These are phyloP conservation scores for Naganishia sp. DNA, from an alignment of 1,284 basidiomycete species.

Conservation along the genomic window DNA sequence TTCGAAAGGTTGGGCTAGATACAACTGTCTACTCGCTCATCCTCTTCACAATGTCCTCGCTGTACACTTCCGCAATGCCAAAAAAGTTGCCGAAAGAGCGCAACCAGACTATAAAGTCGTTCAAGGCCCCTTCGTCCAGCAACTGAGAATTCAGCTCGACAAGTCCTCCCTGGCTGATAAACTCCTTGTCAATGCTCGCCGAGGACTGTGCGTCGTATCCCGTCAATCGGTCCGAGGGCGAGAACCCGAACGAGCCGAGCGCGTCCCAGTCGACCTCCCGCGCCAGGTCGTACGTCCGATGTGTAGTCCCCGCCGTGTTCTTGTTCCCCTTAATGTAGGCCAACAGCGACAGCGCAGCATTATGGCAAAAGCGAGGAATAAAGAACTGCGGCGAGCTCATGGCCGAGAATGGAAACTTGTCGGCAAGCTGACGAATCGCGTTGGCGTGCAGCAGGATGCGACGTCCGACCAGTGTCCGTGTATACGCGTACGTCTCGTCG, in stretches of 20 bases:
- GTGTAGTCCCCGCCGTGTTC: neutral
- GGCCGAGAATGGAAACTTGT: conserved; percentile 27
- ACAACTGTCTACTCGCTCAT: conserved; percentile 9
- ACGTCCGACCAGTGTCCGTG: conserved; percentile 22
- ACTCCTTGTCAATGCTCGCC: conserved; percentile 19
- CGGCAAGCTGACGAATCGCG: conserved; percentile 30
- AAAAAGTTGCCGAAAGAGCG: conserved; percentile 30
- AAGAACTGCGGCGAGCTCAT: conserved; percentile 29
- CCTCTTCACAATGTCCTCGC: conserved; percentile 15
- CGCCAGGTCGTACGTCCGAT: conserved; percentile 23
- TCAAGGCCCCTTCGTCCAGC: conserved; percentile 18
- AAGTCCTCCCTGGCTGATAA: conserved; percentile 28
- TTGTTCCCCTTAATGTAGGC: conserved; percentile 27
- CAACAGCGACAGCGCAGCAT: conserved; percentile 22
- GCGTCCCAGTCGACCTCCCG: conserved; percentile 24
- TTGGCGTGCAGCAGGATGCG: conserved; percentile 32
- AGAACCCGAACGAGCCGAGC: conserved; percentile 18
- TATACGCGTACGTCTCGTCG: conserved; percentile 23
- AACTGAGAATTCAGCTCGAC: conserved; percentile 27
- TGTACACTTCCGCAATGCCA: conserved; percentile 24
- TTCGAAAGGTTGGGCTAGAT: neutral
- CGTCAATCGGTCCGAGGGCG: conserved; percentile 16
- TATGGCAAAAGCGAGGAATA: conserved; percentile 26
- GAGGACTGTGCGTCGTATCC: conserved; percentile 14
- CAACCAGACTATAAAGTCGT: conserved; percentile 24